Conservation (phyloP, 768 basidiomycete species). For the Auricularia cornea region DNA sequence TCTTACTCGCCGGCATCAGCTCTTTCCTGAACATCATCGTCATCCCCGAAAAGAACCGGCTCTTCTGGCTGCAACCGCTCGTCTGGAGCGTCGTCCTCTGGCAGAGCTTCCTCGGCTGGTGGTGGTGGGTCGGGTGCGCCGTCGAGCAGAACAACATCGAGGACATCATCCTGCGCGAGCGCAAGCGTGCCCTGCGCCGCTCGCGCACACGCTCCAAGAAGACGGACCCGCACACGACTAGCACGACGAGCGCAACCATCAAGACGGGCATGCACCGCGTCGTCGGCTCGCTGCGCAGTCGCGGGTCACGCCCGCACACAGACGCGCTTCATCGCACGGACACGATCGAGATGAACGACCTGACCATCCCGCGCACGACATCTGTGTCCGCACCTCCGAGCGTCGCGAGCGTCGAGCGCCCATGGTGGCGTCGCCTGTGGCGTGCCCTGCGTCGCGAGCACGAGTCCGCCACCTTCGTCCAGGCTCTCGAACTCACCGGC, state of each 20-base stretch:
- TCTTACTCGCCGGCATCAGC: conserved; percentile 72
- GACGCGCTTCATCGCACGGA: neutral
- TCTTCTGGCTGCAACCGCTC: conserved; percentile 84
- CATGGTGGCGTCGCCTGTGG: conserved; percentile 45
- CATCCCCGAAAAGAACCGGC: conserved; percentile 74
- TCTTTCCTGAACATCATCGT: conserved; percentile 85
- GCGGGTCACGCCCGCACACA: neutral
- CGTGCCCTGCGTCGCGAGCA: conserved; percentile 61
- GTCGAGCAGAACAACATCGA: conserved; percentile 67
- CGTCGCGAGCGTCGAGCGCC: conserved; percentile 15
- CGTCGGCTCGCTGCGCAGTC: conserved; percentile 4
- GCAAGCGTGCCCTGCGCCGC: conserved; percentile 14
- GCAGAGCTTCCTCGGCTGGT: conserved; percentile 92
- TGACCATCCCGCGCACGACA: neutral
- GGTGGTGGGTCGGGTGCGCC: conserved; percentile 92
- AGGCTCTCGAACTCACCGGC: conserved; percentile 48
- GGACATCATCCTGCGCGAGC: conserved; percentile 38
- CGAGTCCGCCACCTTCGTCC: conserved; percentile 56
- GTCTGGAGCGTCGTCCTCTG: conserved; percentile 90
- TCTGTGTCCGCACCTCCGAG: conserved; percentile 16
- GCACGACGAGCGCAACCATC: neutral
- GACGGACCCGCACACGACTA: conserved; percentile 6
- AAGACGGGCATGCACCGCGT: neutral
- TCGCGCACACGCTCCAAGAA: conserved; percentile 1
- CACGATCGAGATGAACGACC: neutral